Evolutionary conservation across 179 eudicot species (phyloP).

Genomic region (Beta lomatogona): DNA sequence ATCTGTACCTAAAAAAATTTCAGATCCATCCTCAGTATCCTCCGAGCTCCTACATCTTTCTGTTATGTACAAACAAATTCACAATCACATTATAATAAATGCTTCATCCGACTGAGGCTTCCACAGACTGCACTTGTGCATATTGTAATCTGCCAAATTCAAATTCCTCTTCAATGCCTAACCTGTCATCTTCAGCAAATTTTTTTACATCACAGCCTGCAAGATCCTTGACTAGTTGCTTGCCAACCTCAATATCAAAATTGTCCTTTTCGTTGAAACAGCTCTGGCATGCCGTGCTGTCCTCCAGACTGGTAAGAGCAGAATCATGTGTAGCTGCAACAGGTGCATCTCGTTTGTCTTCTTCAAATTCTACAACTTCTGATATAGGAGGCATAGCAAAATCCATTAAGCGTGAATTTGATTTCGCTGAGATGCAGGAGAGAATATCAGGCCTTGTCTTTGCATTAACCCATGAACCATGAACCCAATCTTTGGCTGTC

Average conservation of each 20-base stretch:
- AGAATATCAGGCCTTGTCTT: constrained; percentile 40
- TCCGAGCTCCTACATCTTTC: not conserved
- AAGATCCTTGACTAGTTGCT: constrained; percentile 5
- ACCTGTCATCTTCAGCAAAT: not conserved
- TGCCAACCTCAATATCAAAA: constrained; percentile 1
- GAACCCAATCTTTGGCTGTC: constrained; percentile 52
- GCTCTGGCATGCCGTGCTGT: not conserved
- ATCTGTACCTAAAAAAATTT: not conserved
- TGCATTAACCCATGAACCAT: constrained; percentile 44
- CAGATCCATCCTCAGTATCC: not conserved
- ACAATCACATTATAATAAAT: not conserved
- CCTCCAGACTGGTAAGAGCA: not conserved
- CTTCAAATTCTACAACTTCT: constrained; percentile 26
- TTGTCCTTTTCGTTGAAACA: not conserved
- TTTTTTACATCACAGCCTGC: not conserved
- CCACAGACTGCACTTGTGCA: constrained; percentile 28
- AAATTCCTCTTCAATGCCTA: not conserved
- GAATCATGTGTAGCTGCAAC: not conserved
- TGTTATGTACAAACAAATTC: constrained; percentile 15
- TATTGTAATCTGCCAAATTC: constrained; percentile 8
- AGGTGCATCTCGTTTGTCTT: constrained; percentile 13
- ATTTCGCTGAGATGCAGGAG: constrained; percentile 29
- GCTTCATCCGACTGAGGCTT: constrained; percentile 24
- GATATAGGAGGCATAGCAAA: constrained; percentile 23
- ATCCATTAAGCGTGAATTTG: constrained; percentile 10